Percentiles rank a stretch among this genome's conserved stretches.
These are phyloP conservation scores for Ammopiptanthus mongolicus DNA, from an alignment of 306 rosid genomes.

Conservation along the genomic window DNA sequence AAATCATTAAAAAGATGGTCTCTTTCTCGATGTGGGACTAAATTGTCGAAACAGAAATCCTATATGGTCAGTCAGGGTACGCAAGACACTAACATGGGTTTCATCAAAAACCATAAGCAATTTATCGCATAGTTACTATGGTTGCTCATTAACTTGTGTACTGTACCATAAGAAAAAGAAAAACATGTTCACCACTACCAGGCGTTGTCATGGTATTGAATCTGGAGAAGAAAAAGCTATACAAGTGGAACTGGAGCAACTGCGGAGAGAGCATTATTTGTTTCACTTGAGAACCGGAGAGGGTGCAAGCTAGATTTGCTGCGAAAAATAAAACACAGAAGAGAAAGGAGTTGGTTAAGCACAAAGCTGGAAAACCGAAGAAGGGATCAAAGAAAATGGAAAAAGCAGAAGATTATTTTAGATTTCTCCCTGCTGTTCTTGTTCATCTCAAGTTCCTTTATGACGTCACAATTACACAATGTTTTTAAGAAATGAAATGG, in stretches of 20 bases:
- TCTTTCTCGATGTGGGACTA: neutral
- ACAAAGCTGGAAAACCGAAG: neutral
- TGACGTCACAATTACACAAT: too few species aligned
- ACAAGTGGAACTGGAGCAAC: neutral
- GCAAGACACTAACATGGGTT: too few species aligned
- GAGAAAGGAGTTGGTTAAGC: neutral
- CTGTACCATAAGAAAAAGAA: neutral
- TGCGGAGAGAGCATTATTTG: conserved; percentile 20
- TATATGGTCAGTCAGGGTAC: too few species aligned
- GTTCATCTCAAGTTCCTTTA: neutral
- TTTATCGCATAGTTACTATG: too few species aligned
- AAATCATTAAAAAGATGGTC: neutral
- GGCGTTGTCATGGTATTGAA: conserved; percentile 31
- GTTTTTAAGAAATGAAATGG: too few species aligned
- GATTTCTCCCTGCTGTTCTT: neutral
- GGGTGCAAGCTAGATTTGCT: neutral
- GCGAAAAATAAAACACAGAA: neutral
- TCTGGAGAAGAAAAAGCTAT: conserved; percentile 9
- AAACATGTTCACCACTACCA: conserved; percentile 35
- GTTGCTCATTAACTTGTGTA: too few species aligned
- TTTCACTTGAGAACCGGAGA: neutral
- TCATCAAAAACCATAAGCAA: too few species aligned
- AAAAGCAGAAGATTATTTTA: neutral
- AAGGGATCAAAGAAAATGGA: neutral
- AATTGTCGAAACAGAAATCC: too few species aligned